Percentiles rank a stretch among this genome's conserved stretches.
phyloP scores from a whole-genome alignment of 2,329 filamentous ascomycete species.

The Colletotrichum sp. region DNA sequence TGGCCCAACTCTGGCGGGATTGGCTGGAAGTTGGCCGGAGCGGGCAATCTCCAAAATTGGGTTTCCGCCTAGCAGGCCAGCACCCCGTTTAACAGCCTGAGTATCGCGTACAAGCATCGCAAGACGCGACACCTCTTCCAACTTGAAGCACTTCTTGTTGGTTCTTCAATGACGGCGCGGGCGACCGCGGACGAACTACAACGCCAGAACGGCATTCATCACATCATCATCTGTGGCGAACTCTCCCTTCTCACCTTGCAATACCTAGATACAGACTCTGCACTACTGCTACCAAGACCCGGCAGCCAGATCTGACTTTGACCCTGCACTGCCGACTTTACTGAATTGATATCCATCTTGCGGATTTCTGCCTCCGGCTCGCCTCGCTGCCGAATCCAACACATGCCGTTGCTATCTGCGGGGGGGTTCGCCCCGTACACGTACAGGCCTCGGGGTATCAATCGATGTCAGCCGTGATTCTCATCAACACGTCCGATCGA shows the following conservation, averaged over 20 bases:
- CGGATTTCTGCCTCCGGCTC: background rate
- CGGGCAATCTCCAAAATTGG: slow-evolving; percentile 14
- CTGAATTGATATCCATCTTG: background rate
- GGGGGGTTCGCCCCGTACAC: background rate
- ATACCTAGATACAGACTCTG: background rate
- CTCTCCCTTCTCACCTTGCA: background rate
- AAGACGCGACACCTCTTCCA: background rate
- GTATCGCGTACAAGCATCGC: background rate
- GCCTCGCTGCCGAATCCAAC: background rate
- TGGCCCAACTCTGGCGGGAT: background rate
- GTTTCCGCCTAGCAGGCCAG: background rate
- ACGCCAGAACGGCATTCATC: background rate
- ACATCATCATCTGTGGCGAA: slow-evolving; percentile 7
- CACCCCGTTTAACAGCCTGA: background rate
- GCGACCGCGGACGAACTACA: background rate
- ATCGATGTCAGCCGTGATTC: background rate
- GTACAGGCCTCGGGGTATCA: background rate
- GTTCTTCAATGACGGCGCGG: background rate
- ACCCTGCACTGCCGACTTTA: slow-evolving; percentile 1
- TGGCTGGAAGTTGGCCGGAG: slow-evolving; percentile 13
- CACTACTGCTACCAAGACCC: background rate
- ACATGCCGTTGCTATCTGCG: background rate
- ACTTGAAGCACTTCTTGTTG: background rate
- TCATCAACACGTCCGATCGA: background rate
- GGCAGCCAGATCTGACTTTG: slow-evolving; percentile 1